Evolutionary conservation across 768 basidiomycete genomes (phyloP).

Genomic region (Hirschioporus abietinus): DNA sequence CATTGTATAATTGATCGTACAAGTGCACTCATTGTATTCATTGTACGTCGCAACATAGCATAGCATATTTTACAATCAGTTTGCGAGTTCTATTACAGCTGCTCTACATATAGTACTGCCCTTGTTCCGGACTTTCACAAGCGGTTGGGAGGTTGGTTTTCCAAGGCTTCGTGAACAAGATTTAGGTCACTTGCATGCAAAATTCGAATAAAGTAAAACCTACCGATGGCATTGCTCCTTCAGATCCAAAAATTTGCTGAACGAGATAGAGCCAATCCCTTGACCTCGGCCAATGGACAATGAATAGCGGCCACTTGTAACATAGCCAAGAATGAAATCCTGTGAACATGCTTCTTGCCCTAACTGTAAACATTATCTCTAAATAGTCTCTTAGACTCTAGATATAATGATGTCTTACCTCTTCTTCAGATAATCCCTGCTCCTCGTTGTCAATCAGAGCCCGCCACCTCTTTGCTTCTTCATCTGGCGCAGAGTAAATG

Average conservation of each 20-base stretch:
- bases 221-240: slow-evolving; percentile 34
- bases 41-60: slow-evolving; percentile 8
- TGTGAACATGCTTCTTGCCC: slow-evolving; percentile 37
- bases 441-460: slow-evolving; percentile 22
- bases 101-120: slow-evolving; percentile 49
- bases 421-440: slow-evolving; percentile 15
- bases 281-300: slow-evolving; percentile 72
- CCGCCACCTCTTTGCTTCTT: slow-evolving; percentile 45
- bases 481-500: slow-evolving; percentile 60
- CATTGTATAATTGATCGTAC: slow-evolving; percentile 8
- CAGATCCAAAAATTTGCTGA: slow-evolving; percentile 47
- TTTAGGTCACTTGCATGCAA: background rate
- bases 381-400: background rate
- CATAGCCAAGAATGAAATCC: slow-evolving; percentile 64
- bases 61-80: slow-evolving; percentile 14
- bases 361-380: slow-evolving; percentile 29
- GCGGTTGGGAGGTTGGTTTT: slow-evolving; percentile 19
- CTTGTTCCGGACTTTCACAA: slow-evolving; percentile 64
- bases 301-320: slow-evolving; percentile 82
- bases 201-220: background rate
- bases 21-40: slow-evolving; percentile 7
- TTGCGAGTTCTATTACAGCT: slow-evolving; percentile 38
- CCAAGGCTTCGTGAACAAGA: slow-evolving; percentile 16
- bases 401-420: background rate
- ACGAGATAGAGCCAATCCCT: slow-evolving; percentile 69